Conservation (phyloP, 805 yeast genomes). For the Teunomyces stri region DNA sequence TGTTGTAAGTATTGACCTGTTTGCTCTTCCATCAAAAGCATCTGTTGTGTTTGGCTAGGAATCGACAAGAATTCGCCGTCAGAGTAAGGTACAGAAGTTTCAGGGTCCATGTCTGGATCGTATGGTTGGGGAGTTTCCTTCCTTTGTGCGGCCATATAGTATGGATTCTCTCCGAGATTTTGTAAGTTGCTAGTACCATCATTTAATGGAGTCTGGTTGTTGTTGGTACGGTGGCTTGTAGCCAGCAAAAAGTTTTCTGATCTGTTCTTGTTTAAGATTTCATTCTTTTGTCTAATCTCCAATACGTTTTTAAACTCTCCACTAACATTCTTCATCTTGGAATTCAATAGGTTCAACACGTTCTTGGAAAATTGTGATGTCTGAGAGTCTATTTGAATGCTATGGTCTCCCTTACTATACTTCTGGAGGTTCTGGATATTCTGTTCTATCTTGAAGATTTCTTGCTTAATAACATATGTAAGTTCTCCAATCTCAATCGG, state of each 20-base stretch:
- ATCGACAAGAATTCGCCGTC: conserved; percentile 57
- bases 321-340: conserved; percentile 86
- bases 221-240: conserved; percentile 25
- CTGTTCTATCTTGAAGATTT: conserved; percentile 76
- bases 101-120: conserved; percentile 25
- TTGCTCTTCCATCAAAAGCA: conserved; percentile 77
- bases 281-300: conserved; percentile 81
- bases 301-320: conserved; percentile 90
- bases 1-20: conserved; percentile 72
- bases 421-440: conserved; percentile 60
- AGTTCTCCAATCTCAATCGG: conserved; percentile 92
- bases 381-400: conserved; percentile 53
- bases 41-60: conserved; percentile 80
- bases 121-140: conserved; percentile 16
- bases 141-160: conserved; percentile 17
- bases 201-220: conserved; percentile 26
- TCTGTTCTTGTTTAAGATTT: conserved; percentile 73
- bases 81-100: conserved; percentile 26
- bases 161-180: conserved; percentile 40
- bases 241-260: conserved; percentile 79
- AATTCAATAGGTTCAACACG: conserved; percentile 82
- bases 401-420: conserved; percentile 45
- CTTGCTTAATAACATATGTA: conserved; percentile 84
- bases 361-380: conserved; percentile 74
- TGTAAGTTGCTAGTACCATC: conserved; percentile 11